A percentile compares a stretch with the other conserved stretches of the same genome.
Evolutionary conservation across 352 stramenopile genomes (phyloP).

Genomic region (Phytophthora sansomeana): DNA sequence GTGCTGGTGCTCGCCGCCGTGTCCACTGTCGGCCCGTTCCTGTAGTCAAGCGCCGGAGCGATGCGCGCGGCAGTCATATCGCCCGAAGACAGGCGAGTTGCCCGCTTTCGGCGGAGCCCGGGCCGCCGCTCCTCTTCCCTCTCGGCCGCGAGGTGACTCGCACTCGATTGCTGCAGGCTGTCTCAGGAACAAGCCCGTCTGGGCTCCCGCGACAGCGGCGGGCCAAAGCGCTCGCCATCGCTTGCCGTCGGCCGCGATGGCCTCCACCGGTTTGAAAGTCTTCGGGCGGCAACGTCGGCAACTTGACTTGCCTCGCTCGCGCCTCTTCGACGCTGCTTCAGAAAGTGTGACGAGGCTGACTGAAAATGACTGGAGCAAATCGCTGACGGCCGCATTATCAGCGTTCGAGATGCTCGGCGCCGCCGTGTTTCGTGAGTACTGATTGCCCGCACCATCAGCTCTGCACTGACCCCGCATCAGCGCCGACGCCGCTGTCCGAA

Average conservation of each 20-base stretch:
- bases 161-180: conserved; percentile 23
- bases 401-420: conserved; percentile 1
- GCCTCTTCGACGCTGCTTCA: conserved; percentile 17
- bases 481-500: conserved; percentile 11
- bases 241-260: neutral
- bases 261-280: neutral
- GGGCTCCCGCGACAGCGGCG: conserved; percentile 20
- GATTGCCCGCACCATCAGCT: conserved; percentile 32
- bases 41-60: neutral
- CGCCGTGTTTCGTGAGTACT: conserved; percentile 19
- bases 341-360: conserved; percentile 33
- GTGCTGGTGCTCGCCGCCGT: neutral
- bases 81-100: neutral
- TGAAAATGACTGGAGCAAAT: conserved; percentile 14
- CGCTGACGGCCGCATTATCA: conserved; percentile 23
- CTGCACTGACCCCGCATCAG: conserved; percentile 23
- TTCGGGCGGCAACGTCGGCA: conserved; percentile 10
- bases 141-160: neutral
- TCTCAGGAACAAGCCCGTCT: conserved; percentile 27
- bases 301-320: conserved; percentile 8
- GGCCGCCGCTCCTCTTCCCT: conserved; percentile 20
- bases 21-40: conserved; percentile 2
- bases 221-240: too few species aligned
- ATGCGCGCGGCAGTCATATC: neutral
- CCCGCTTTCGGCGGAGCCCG: too few species aligned